Conservation (phyloP, 2,329 filamentous ascomycete genomes). For the Bipolaris oryzae region DNA sequence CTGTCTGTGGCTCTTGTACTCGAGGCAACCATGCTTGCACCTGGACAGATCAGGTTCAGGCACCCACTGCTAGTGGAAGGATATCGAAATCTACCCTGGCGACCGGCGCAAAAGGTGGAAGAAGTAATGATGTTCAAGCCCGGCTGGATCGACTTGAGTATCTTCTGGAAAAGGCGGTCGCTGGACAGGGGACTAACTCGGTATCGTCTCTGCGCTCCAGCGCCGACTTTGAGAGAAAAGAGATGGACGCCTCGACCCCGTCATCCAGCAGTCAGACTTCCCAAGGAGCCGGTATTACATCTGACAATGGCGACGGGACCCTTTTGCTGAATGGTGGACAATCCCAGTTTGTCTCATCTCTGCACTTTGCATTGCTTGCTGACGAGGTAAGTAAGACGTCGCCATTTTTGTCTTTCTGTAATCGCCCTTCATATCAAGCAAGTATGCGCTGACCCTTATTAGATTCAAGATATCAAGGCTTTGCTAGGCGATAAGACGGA, state of each 20-base stretch:
- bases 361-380: conserved; percentile 49
- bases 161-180: conserved; percentile 43
- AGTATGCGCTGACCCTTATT: background rate
- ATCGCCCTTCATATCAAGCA: background rate
- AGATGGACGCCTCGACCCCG: conserved; percentile 34
- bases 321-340: conserved; percentile 46
- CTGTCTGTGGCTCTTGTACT: conserved; percentile 46
- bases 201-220: conserved; percentile 24
- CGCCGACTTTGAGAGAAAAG: conserved; percentile 28
- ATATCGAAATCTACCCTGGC: conserved; percentile 33
- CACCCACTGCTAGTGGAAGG: conserved; percentile 25
- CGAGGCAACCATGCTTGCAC: conserved; percentile 47
- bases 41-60: conserved; percentile 40
- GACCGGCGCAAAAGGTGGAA: conserved; percentile 28
- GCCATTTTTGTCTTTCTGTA: background rate
- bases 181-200: conserved; percentile 24
- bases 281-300: conserved; percentile 43
- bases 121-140: conserved; percentile 43
- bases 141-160: conserved; percentile 47
- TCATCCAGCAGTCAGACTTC: conserved; percentile 44
- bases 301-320: conserved; percentile 46
- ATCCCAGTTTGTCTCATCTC: conserved; percentile 49
- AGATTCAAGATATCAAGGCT: conserved; percentile 50
- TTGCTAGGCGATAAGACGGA: conserved; percentile 42
- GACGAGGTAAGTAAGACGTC: conserved; percentile 42